Conservation (phyloP, 257 asterid species). For the Lithospermum erythrorhizon region DNA sequence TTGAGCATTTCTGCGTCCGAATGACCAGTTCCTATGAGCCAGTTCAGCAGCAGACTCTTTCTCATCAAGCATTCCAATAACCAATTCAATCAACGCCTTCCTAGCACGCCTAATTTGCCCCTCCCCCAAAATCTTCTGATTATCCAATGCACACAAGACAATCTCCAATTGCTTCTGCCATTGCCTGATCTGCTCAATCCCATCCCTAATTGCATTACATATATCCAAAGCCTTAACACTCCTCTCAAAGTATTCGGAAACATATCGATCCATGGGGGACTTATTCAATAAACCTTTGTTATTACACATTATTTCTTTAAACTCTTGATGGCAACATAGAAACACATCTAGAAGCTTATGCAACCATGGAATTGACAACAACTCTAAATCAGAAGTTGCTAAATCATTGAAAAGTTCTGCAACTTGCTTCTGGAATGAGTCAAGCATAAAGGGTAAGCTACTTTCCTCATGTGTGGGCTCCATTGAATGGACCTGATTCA, state of each 20-base stretch:
- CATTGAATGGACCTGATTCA: slow-evolving; percentile 73
- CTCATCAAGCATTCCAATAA: slow-evolving; percentile 82
- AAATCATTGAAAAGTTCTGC: slow-evolving; percentile 48
- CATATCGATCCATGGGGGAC: slow-evolving; percentile 55
- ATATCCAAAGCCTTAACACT: slow-evolving; percentile 83
- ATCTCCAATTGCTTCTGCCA: slow-evolving; percentile 90
- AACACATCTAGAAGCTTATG: slow-evolving; percentile 59
- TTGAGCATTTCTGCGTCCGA: slow-evolving; percentile 44
- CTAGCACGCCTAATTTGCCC: slow-evolving; percentile 89
- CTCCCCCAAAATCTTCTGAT: slow-evolving; percentile 62
- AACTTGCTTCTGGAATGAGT: slow-evolving; percentile 54
- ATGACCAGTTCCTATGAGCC: slow-evolving; percentile 70
- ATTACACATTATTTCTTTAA: slow-evolving; percentile 41
- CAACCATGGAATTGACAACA: slow-evolving; percentile 68
- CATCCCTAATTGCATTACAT: slow-evolving; percentile 87
- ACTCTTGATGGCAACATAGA: slow-evolving; percentile 76
- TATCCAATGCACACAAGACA: slow-evolving; percentile 56
- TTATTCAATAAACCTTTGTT: slow-evolving; percentile 25
- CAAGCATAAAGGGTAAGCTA: slow-evolving; percentile 41
- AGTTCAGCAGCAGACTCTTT: slow-evolving; percentile 31
- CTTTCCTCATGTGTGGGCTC: slow-evolving; percentile 39
- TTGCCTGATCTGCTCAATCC: slow-evolving; percentile 76
- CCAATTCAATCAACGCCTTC: slow-evolving; percentile 61
- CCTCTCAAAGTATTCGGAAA: slow-evolving; percentile 66
- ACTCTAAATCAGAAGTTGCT: slow-evolving; percentile 24